Base-by-base conservation (phyloP, 2,329 filamentous ascomycete genomes). In the Rhynchosporium agropyri region DNA sequence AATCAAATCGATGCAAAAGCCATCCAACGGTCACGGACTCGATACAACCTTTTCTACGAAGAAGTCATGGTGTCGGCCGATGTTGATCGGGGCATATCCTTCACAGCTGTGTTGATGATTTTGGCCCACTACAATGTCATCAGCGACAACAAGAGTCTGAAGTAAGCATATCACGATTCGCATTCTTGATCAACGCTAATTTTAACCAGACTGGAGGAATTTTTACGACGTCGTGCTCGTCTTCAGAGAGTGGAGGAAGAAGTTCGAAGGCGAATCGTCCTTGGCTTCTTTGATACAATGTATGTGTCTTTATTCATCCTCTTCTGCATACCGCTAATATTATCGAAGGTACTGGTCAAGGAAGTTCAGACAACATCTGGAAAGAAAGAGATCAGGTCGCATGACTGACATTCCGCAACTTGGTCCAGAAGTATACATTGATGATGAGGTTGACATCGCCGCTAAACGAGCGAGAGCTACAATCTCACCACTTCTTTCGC, bases 91-190 rank as follows among this genome's bases (percentile, higher is more conserved):
- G 95, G 95, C 54, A 96, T 99, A 64, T 89, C 91, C 0, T 99
- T 99, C 76, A 95, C 92, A 3, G 89, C 89, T 6, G 89, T 97
- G 28, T 82, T 99, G 58, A 95, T 99, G 89, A 96, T 96, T 65
- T 81, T 99, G 62, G 94, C 96, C 40, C 95, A 99, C 77, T 96
- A 99, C 82, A 99, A 98, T 73, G 92, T 99, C 73, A 99, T 99
- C 75, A 97, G 89, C 69, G 95, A 99, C 77, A 97, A 89, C 79
- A 97, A 97, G 81, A 97, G 92, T 76, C 79, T 99, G 73, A 89
- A 84, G 88, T 90, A 79, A 74, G 79, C 76, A 13, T 2, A 13
- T 45, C 50, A 29, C 43, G 51, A 8, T 3, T 15, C 15, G 13
- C n/a, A 46, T 20, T 8, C 9, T 46, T 15, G 43, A 31, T 10